Evolutionary conservation across 2,329 filamentous ascomycete genomes (phyloP).

Genomic region (Fusarium sp.): DNA sequence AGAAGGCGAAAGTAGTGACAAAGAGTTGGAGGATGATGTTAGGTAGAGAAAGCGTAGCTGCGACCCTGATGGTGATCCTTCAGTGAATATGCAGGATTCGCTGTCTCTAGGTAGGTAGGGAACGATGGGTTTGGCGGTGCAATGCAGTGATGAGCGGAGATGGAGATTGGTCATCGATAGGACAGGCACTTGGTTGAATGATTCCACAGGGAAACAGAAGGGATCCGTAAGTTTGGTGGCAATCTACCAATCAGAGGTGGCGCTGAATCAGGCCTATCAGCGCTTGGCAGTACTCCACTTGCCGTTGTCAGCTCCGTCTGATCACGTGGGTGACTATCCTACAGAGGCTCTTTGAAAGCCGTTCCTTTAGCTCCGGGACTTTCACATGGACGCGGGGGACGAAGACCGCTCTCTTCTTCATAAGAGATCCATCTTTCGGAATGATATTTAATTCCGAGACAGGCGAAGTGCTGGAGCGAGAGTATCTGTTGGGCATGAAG

Average conservation of each 20-base stretch:
- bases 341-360: not conserved
- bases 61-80: not conserved
- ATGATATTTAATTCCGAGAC: constrained; percentile 6
- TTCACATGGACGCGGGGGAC: constrained; percentile 37
- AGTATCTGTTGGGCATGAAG: not conserved
- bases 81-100: constrained; percentile 22
- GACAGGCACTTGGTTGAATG: constrained; percentile 20
- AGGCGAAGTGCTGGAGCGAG: not conserved
- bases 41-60: not conserved
- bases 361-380: constrained; percentile 16
- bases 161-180: constrained; percentile 47
- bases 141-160: constrained; percentile 31
- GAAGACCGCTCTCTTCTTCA: constrained; percentile 30
- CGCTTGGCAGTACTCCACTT: not conserved
- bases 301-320: not conserved
- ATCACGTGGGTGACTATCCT: constrained; percentile 7
- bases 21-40: constrained; percentile 3
- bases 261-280: constrained; percentile 25
- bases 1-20: constrained; percentile 5
- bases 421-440: constrained; percentile 6
- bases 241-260: constrained; percentile 42
- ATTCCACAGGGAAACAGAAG: constrained; percentile 27
- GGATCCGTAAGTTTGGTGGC: constrained; percentile 18
- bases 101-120: not conserved
- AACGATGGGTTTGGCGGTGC: constrained; percentile 29